Evolutionary conservation across 2,329 filamentous ascomycete species (phyloP).

Genomic region (Aspergillus fijiensis): DNA sequence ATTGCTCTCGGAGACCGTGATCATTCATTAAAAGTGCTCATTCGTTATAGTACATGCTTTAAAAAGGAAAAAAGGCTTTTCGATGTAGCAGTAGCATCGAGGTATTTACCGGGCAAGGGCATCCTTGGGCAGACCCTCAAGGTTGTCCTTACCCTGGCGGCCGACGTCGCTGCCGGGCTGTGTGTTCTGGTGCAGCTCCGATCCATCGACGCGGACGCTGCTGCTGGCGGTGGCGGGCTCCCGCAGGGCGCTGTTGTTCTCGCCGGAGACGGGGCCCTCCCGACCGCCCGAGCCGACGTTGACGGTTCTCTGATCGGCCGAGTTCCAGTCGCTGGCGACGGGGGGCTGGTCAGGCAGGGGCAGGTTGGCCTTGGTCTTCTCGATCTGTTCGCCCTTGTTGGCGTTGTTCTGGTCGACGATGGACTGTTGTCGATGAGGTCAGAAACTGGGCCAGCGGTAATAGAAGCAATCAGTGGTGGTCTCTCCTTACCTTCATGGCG

Average conservation of each 20-base stretch:
- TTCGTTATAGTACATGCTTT: constrained; percentile 8
- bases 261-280: constrained; percentile 53
- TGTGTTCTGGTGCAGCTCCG: constrained; percentile 56
- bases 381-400: constrained; percentile 64
- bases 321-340: constrained; percentile 74
- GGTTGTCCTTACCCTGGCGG: constrained; percentile 60
- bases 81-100: neutral
- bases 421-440: constrained; percentile 27
- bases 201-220: constrained; percentile 49
- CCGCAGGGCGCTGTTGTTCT: constrained; percentile 53
- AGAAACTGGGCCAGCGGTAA: neutral
- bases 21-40: constrained; percentile 6
- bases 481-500: constrained; percentile 45
- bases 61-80: constrained; percentile 4
- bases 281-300: constrained; percentile 66
- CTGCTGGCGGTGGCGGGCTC: constrained; percentile 60
- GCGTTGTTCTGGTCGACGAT: constrained; percentile 40
- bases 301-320: constrained; percentile 65
- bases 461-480: neutral
- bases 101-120: constrained; percentile 50
- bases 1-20: neutral
- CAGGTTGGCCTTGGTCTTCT: constrained; percentile 68
- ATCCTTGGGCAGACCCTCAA: constrained; percentile 60
- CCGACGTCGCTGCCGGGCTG: constrained; percentile 53
- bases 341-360: constrained; percentile 78